A percentile compares a stretch with the other conserved stretches of the same genome.
phyloP scores from a whole-genome alignment of 228 moss, liverwort and hornwort genomes.

The Sphagnum magellanicum region DNA sequence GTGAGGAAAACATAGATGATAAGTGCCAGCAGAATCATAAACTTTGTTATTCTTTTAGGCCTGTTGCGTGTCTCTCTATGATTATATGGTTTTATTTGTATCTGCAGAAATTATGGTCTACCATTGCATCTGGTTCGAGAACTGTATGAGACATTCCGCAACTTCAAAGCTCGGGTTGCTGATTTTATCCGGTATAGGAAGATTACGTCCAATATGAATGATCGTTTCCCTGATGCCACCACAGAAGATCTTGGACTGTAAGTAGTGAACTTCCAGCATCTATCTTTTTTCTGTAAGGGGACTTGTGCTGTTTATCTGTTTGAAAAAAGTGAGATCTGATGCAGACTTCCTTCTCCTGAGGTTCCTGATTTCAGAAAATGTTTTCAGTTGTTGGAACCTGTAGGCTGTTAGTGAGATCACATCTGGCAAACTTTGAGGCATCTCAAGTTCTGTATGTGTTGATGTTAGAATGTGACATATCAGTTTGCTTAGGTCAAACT shows the following conservation, averaged over 20 bases:
- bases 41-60: neutral
- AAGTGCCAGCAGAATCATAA: neutral
- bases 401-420: too few species aligned
- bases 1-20: too few species aligned
- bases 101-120: conserved; percentile 82
- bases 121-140: conserved; percentile 96
- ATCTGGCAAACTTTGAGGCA: too few species aligned
- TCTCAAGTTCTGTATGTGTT: too few species aligned
- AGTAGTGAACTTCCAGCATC: neutral
- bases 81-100: conserved; percentile 3
- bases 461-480: too few species aligned
- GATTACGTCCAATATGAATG: conserved; percentile 98
- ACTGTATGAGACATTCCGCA: conserved; percentile 96
- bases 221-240: conserved; percentile 95
- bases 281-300: too few species aligned
- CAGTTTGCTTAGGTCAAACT: too few species aligned
- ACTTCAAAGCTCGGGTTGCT: conserved; percentile 94
- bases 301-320: too few species aligned
- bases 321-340: too few species aligned
- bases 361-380: too few species aligned
- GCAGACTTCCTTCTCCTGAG: too few species aligned
- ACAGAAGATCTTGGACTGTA: conserved; percentile 95
- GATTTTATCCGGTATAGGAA: conserved; percentile 97
- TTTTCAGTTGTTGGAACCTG: too few species aligned
- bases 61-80: neutral